Conservation (phyloP, 371 early-diverging fungal genomes). For the Mortierella sp. region DNA sequence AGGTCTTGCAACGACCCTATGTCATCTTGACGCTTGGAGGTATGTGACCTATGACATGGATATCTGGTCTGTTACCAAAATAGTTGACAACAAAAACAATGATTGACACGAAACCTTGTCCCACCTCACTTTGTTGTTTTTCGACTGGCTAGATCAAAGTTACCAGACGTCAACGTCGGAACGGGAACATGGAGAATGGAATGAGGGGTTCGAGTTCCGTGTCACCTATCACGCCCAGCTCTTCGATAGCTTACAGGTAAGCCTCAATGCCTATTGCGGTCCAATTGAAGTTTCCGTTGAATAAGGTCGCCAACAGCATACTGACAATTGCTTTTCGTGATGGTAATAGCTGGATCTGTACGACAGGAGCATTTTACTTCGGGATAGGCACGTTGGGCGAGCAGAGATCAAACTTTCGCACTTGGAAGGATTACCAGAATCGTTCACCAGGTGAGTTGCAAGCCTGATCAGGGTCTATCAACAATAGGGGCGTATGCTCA, state of each 20-base stretch:
- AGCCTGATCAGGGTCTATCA: background rate
- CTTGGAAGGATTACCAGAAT: conserved; percentile 76
- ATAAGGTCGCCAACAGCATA: background rate
- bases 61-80: background rate
- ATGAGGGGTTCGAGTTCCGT: conserved; percentile 81
- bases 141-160: conserved; percentile 65
- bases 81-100: background rate
- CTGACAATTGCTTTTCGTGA: background rate
- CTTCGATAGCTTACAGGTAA: conserved; percentile 78
- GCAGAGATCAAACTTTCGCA: conserved; percentile 78
- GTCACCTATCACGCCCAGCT: conserved; percentile 86
- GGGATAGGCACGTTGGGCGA: conserved; percentile 82
- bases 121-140: background rate
- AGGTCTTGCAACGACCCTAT: conserved; percentile 48
- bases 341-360: conserved; percentile 78
- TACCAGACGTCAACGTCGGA: conserved; percentile 79
- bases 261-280: background rate
- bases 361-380: conserved; percentile 70
- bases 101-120: conserved; percentile 5
- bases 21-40: conserved; percentile 59
- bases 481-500: background rate
- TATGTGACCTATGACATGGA: conserved; percentile 21
- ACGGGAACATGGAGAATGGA: conserved; percentile 76
- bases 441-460: conserved; percentile 67
- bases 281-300: background rate